Base-by-base conservation (phyloP, 176 grass and related monocot species). In the Triticum urartu region DNA sequence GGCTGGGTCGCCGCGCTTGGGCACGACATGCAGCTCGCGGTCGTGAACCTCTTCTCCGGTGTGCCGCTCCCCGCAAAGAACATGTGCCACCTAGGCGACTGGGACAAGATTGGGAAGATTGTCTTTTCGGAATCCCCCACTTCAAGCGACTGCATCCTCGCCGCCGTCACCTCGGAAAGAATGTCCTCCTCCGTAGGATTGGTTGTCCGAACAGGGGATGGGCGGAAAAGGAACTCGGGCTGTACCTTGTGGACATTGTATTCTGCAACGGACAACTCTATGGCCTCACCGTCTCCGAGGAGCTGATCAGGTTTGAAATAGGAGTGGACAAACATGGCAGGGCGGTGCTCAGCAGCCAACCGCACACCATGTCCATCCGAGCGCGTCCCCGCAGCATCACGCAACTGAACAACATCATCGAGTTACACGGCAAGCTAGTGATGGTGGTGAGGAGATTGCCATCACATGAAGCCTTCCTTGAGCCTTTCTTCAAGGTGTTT, bases 311-410 rank as follows among this genome's bases (percentile, higher is more conserved):
- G 63, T 30, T 65, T 1, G 25, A 65, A 65, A 28, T 65, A 14
- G 25, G 11, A 0, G 63, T 65, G 25, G 13, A 65, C 25, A 11
- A 65, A 65, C 0, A 28, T 9, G 25, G 25, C 25, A 14, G 11
- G 63, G 1, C 63, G 11, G 13, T 65, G 63, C 4, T 65, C 24
- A 65, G 4, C 9, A 28, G 24, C 22, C 0, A 65, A 30, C 63
- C 25, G 2, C 25, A 32, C 25, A 0, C 2, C 0, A 0, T 30
- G 12, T 26, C 25, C 10, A 15, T 65, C 26, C 25, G 26, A 28
- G 12, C 26, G 5, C 11, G 3, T 65, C 25, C 0, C 4, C 0
- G 0, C 5, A 5, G 3, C 5, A 24, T 5, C 11, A 12, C 24
- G 4, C 25, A 30, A 5, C 0, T 0, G 10, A 26, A 25, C 24